These are phyloP conservation scores for Eutypella sp. DNA, from an alignment of 2,329 filamentous ascomycete species.

Conservation along the genomic window DNA sequence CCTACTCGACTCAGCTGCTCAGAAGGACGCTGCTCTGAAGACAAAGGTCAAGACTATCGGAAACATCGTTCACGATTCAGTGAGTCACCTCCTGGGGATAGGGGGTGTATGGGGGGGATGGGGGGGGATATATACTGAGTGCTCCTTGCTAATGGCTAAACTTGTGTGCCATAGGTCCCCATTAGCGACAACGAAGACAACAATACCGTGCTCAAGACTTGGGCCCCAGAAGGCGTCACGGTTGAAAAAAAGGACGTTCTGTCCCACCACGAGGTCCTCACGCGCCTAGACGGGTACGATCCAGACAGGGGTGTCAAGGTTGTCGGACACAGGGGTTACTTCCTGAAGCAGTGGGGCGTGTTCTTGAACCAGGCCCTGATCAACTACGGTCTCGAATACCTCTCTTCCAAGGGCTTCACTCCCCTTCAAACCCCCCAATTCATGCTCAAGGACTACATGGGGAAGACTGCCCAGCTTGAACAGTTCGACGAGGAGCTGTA, in stretches of 20 bases:
- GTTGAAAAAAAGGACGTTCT: conserved; percentile 73
- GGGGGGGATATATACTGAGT: too few relatives aligned
- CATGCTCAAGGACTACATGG: conserved; percentile 95
- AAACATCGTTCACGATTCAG: conserved; percentile 82
- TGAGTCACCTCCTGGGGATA: not conserved
- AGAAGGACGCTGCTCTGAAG: conserved; percentile 71
- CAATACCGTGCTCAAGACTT: conserved; percentile 71
- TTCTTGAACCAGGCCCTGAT: conserved; percentile 89
- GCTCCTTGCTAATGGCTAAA: conserved; percentile 35
- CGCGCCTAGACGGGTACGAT: conserved; percentile 85
- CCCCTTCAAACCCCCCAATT: conserved; percentile 86
- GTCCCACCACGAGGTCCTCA: conserved; percentile 92
- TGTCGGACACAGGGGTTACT: conserved; percentile 92
- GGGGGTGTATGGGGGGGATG: too few relatives aligned
- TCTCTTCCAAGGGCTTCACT: conserved; percentile 74
- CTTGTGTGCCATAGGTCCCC: conserved; percentile 13
- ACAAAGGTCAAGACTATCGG: conserved; percentile 80
- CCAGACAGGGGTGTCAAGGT: conserved; percentile 90
- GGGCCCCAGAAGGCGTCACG: conserved; percentile 70
- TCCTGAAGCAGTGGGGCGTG: conserved; percentile 82
- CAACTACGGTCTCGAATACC: conserved; percentile 91
- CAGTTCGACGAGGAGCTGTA: conserved; percentile 98
- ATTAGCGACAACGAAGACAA: conserved; percentile 54
- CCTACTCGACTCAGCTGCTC: conserved; percentile 65
- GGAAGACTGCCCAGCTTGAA: conserved; percentile 93